Percentiles rank a stretch among this genome's conserved stretches.
Evolutionary conservation across 176 grass and related monocot genomes (phyloP).

Genomic region (Saccharum spontaneum): DNA sequence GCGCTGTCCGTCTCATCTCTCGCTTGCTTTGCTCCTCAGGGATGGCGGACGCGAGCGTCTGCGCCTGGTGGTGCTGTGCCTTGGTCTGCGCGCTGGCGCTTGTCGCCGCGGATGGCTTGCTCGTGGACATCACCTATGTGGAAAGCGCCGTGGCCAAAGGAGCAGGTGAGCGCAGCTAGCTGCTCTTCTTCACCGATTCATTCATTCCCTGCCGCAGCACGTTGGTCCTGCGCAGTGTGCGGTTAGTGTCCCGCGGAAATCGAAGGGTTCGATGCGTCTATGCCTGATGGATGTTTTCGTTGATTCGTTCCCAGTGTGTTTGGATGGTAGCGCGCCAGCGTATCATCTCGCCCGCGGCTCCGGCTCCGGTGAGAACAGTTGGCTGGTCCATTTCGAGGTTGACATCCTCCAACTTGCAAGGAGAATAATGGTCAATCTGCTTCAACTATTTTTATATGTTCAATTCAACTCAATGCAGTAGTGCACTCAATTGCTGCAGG

Average conservation of each 20-base stretch:
- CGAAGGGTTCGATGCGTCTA: not conserved
- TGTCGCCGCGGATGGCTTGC: slow-evolving; percentile 28
- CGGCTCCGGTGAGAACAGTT: slow-evolving; percentile 72
- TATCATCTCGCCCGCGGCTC: slow-evolving; percentile 74
- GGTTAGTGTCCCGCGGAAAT: not conserved
- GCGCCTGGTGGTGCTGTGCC: not conserved
- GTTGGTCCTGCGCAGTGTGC: too few relatives aligned
- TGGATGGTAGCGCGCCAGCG: slow-evolving; percentile 86
- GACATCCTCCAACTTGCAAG: slow-evolving; percentile 6
- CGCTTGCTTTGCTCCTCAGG: not conserved
- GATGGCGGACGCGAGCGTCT: slow-evolving; percentile 7
- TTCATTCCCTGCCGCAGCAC: not conserved
- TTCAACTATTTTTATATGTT: not conserved
- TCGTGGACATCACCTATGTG: slow-evolving; percentile 66
- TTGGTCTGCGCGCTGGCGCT: slow-evolving; percentile 37
- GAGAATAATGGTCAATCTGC: too few relatives aligned
- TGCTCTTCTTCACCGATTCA: not conserved
- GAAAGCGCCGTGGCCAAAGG: slow-evolving; percentile 64
- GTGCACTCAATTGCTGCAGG: slow-evolving; percentile 28
- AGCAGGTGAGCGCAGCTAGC: slow-evolving; percentile 49
- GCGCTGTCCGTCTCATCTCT: not conserved
- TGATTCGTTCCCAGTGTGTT: slow-evolving; percentile 45
- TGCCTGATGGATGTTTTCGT: not conserved
- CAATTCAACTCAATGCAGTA: not conserved
- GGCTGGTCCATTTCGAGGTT: slow-evolving; percentile 81